These are phyloP conservation scores for Pseudocercospora musae DNA, from an alignment of 2,329 filamentous ascomycete genomes.

Conservation along the genomic window DNA sequence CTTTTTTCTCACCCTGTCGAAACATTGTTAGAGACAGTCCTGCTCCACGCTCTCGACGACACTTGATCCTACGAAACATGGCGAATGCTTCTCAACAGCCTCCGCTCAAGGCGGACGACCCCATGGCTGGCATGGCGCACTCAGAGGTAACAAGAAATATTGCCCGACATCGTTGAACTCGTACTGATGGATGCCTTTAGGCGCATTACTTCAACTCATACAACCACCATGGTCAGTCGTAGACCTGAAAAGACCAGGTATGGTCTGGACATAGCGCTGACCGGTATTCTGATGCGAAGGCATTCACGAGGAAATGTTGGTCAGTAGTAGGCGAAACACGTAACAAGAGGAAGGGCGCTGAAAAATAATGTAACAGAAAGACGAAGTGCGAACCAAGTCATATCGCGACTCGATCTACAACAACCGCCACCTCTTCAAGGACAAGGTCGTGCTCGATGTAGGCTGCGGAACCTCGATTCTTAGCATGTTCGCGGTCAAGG, in stretches of 20 bases:
- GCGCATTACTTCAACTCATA: slow-evolving; percentile 99
- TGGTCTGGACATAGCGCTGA: slow-evolving; percentile 19
- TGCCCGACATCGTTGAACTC: background rate
- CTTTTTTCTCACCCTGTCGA: background rate
- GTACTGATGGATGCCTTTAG: background rate
- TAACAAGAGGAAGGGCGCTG: no score
- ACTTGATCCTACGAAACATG: background rate
- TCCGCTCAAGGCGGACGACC: slow-evolving; percentile 22
- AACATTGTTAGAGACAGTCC: background rate
- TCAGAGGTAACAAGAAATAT: slow-evolving; percentile 59
- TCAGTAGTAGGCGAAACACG: no score
- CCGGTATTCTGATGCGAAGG: slow-evolving; percentile 55
- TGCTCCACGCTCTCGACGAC: background rate
- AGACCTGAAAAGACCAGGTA: background rate
- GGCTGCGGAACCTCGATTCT: slow-evolving; percentile 97
- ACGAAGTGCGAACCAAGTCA: slow-evolving; percentile 92
- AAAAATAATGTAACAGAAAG: slow-evolving; percentile 63
- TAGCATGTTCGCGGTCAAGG: slow-evolving; percentile 97
- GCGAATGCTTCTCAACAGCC: slow-evolving; percentile 15
- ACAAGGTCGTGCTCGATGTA: slow-evolving; percentile 92
- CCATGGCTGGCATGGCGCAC: slow-evolving; percentile 72
- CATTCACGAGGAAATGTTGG: slow-evolving; percentile 98
- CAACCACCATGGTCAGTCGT: slow-evolving; percentile 84
- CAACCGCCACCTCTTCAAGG: slow-evolving; percentile 90
- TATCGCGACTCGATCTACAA: slow-evolving; percentile 98